phyloP scores from a whole-genome alignment of 495 filamentous ascomycete species.

The Talaromyces nanjingensis region DNA sequence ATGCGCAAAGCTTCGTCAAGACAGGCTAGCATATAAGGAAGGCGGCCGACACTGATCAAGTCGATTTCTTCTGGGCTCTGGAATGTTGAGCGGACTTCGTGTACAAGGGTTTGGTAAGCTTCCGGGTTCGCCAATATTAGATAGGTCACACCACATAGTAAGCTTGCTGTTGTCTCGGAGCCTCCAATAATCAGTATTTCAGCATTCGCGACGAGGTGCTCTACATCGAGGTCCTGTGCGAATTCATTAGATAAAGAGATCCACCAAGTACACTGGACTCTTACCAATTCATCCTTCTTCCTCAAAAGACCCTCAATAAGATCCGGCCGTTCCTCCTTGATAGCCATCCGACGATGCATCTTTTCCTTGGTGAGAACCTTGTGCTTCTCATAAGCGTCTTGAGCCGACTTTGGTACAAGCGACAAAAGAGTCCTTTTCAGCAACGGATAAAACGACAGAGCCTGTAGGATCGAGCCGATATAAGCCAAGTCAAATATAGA shows the following conservation, averaged over 20 bases:
- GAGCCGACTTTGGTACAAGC: constrained; percentile 14
- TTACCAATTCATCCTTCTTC: constrained; percentile 37
- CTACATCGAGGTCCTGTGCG: constrained; percentile 28
- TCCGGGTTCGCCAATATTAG: constrained; percentile 40
- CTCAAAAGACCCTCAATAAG: constrained; percentile 44
- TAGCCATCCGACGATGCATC: constrained; percentile 33
- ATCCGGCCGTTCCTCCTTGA: constrained; percentile 32
- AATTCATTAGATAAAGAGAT: background rate
- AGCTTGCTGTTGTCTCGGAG: constrained; percentile 55
- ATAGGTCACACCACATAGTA: constrained; percentile 46
- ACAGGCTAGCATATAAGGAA: constrained; percentile 50
- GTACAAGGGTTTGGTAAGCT: constrained; percentile 31
- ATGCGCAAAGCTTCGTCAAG: constrained; percentile 52
- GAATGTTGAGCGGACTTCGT: constrained; percentile 46
- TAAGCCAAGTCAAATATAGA: constrained; percentile 34
- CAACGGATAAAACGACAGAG: constrained; percentile 26
- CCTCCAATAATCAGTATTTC: constrained; percentile 44
- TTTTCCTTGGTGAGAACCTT: constrained; percentile 28
- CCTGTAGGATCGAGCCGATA: constrained; percentile 21
- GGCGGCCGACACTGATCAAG: constrained; percentile 31
- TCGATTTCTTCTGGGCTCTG: constrained; percentile 47
- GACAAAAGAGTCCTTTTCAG: constrained; percentile 22
- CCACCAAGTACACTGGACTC: background rate
- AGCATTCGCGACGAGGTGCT: constrained; percentile 33
- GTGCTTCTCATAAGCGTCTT: constrained; percentile 27